phyloP scores from a whole-genome alignment of 345 rosid species.

The Populus nigra region DNA sequence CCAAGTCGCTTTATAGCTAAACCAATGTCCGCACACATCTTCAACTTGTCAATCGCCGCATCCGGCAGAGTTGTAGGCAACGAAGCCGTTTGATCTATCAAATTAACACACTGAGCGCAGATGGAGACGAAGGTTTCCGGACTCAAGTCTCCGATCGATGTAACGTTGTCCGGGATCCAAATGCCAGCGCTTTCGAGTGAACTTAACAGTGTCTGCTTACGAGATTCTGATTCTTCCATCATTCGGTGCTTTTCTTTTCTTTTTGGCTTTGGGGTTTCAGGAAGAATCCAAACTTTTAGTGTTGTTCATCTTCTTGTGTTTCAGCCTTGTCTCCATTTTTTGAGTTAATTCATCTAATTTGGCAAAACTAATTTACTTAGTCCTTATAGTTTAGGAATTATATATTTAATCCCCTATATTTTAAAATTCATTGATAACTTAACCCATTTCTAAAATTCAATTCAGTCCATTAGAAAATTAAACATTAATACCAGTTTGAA shows the following conservation, averaged over 20 bases:
- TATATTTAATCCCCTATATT: too few relatives aligned
- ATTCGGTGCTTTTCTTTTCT: neutral
- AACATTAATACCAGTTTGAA: too few relatives aligned
- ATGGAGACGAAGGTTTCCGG: conserved; percentile 48
- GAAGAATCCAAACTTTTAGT: too few relatives aligned
- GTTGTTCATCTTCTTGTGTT: too few relatives aligned
- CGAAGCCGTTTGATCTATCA: conserved; percentile 37
- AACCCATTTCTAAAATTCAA: too few relatives aligned
- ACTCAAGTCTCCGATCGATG: conserved; percentile 38
- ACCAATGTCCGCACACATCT: conserved; percentile 59
- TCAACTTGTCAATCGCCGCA: conserved; percentile 51
- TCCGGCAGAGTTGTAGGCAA: conserved; percentile 41
- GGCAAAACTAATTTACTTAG: too few relatives aligned
- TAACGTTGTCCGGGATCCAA: conserved; percentile 43
- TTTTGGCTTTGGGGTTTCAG: neutral
- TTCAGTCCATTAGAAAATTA: too few relatives aligned
- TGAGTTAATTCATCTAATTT: too few relatives aligned
- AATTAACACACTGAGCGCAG: conserved; percentile 61
- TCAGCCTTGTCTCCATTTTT: too few relatives aligned
- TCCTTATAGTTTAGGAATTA: too few relatives aligned
- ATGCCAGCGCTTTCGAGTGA: conserved; percentile 51
- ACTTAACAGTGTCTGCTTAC: conserved; percentile 33
- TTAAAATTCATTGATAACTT: too few relatives aligned
- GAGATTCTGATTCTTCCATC: neutral
- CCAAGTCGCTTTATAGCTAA: conserved; percentile 55